These are phyloP conservation scores for Domatiomyces catenatus DNA, from an alignment of 2,329 filamentous ascomycete species.

Conservation along the genomic window DNA sequence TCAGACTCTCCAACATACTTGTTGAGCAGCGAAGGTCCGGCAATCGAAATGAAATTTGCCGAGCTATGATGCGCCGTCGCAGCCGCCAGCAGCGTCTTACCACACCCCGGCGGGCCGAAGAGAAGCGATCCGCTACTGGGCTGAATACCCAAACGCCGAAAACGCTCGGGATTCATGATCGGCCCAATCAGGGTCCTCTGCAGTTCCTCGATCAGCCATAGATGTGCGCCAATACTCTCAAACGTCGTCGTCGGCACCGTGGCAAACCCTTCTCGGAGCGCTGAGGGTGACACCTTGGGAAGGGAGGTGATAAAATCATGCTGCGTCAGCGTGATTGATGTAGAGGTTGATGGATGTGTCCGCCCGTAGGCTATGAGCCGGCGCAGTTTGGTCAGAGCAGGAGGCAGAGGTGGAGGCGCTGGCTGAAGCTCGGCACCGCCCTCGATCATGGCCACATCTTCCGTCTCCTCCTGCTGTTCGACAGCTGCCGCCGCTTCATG, in stretches of 20 bases:
- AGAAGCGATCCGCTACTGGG: constrained; percentile 77
- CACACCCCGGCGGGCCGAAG: constrained; percentile 92
- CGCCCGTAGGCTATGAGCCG: neutral
- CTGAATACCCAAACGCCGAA: constrained; percentile 60
- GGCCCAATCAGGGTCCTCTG: constrained; percentile 76
- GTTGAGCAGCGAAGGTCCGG: constrained; percentile 88
- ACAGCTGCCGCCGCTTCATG: constrained; percentile 24
- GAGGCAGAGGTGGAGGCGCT: neutral
- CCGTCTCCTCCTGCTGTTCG: constrained; percentile 23
- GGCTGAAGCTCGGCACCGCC: neutral
- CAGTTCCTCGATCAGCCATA: constrained; percentile 64
- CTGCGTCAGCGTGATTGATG: constrained; percentile 44
- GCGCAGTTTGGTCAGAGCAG: neutral
- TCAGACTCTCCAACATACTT: constrained; percentile 97
- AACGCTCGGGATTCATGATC: constrained; percentile 67
- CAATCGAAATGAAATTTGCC: constrained; percentile 96
- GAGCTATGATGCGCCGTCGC: constrained; percentile 90
- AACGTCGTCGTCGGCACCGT: constrained; percentile 89
- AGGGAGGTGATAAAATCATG: constrained; percentile 60
- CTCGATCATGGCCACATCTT: neutral
- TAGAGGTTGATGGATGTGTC: constrained; percentile 7
- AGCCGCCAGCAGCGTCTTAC: constrained; percentile 91
- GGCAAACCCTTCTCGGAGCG: constrained; percentile 84
- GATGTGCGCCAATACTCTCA: constrained; percentile 76
- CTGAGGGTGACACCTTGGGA: constrained; percentile 60